Conservation (phyloP, 148 eudicot genomes). For the Spergularia bocconei region DNA sequence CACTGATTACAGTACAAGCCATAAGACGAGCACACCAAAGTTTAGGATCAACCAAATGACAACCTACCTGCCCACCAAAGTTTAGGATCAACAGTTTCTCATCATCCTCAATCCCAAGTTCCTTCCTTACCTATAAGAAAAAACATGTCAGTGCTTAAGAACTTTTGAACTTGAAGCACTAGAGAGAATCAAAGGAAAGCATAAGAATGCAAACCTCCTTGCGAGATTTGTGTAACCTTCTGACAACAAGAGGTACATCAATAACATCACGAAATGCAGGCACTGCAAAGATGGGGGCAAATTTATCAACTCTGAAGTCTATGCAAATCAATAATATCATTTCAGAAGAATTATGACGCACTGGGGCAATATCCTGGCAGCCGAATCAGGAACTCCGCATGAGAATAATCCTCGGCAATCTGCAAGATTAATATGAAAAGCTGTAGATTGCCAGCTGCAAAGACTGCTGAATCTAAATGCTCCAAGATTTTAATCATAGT, state of each 20-base stretch:
- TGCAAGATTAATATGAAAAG: constrained; percentile 29
- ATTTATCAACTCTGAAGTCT: background rate
- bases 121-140: constrained; percentile 58
- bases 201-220: constrained; percentile 53
- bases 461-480: background rate
- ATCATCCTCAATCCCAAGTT: constrained; percentile 70
- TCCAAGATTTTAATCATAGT: background rate
- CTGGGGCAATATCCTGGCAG: constrained; percentile 99
- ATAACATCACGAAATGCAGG: constrained; percentile 96
- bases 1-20: background rate
- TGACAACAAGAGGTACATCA: constrained; percentile 95
- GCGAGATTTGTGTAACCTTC: constrained; percentile 87
- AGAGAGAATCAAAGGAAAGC: constrained; percentile 14
- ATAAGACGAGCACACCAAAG: constrained; percentile 45
- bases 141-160: constrained; percentile 2
- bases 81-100: constrained; percentile 81
- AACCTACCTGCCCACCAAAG: constrained; percentile 93
- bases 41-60: constrained; percentile 51
- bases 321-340: background rate
- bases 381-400: constrained; percentile 90
- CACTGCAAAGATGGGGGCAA: constrained; percentile 48
- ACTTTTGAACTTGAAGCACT: background rate
- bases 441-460: background rate
- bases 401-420: constrained; percentile 99
- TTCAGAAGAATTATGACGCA: constrained; percentile 30